Evolutionary conservation across 805 yeast genomes (phyloP), one percentile per base, ranked within the genome.

Genomic region (Kuraishia molischiana): DNA sequence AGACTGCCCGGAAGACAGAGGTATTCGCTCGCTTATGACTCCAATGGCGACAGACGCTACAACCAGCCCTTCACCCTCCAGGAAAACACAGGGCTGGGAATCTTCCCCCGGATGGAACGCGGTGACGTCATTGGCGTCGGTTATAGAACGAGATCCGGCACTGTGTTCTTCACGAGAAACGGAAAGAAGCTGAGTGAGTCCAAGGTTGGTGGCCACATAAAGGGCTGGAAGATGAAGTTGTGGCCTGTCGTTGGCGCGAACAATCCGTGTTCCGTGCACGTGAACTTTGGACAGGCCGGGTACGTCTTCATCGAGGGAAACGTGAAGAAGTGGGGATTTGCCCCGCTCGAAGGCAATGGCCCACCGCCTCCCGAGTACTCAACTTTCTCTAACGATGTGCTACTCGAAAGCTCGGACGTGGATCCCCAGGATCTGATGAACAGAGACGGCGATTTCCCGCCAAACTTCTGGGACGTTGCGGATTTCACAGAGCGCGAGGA

Each of bases 101-200:
- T 79, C 50, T 69, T 77, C 41, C 90, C 95, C 0, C 47, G 56
- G 19, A 58, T 79, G 34, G 69, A 74, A 26, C 77, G 82, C 45
- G 97, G 97, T 22, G 98, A 92, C 56, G 94, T 92, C 24, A 69
- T 92, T 11, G 98, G 98, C 2, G 74, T 90, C 21, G 98, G 98
- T 0, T 83, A 85, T 52, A 70, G 90, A 42, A 77, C 85, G 2
- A 67, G 86, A 33, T 67, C 85, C 14, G 95, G 97, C 2, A 79
- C 95, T 0, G 71, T 92, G 0, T 92, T 92, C 51, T 92, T 89
- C 66, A 92, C 98, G 0, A 72, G 95, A 46, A 92, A 92, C 50
- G 98, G 98, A 21, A 86, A 86, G 54, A 86, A 85, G 52, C 62
- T 92, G 19, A 74, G 74, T 29, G 97, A 89, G 52, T 79, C 84